Evolutionary conservation across 2,329 filamentous ascomycete genomes (phyloP).

Genomic region (Xylaria sp.): DNA sequence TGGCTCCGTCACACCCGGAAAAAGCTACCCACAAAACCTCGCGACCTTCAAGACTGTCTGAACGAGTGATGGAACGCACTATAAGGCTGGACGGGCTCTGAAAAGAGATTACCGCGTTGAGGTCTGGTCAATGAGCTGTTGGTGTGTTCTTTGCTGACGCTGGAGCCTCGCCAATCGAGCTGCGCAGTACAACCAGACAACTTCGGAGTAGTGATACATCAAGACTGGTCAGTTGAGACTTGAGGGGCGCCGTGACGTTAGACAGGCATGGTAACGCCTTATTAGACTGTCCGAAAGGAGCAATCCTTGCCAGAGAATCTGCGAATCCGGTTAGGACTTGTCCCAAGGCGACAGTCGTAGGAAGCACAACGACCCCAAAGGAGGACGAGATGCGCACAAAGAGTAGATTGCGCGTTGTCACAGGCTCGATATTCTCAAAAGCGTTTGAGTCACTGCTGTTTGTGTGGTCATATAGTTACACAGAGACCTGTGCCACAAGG

Average conservation of each 20-base stretch:
- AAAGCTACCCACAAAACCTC: not conserved
- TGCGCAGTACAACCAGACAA: conserved; percentile 26
- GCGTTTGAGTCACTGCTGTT: conserved; percentile 29
- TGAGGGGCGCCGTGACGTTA: conserved; percentile 27
- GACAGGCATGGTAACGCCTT: conserved; percentile 23
- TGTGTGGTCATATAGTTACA: conserved; percentile 31
- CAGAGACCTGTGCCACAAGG: conserved; percentile 29
- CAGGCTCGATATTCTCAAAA: conserved; percentile 32
- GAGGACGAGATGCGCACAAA: conserved; percentile 29
- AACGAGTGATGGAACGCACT: not conserved
- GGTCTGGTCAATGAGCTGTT: not conserved
- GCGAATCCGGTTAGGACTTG: conserved; percentile 28
- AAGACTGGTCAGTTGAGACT: conserved; percentile 23
- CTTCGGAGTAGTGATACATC: conserved; percentile 33
- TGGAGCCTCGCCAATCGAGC: conserved; percentile 22
- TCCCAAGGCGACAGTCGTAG: conserved; percentile 29
- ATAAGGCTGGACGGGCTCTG: not conserved
- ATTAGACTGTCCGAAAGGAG: conserved; percentile 32
- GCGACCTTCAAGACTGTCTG: too few relatives aligned
- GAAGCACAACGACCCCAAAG: conserved; percentile 28
- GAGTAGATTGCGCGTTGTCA: conserved; percentile 29
- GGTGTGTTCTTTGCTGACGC: not conserved
- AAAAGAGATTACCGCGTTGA: not conserved
- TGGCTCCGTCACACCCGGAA: conserved; percentile 7
- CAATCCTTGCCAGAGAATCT: conserved; percentile 19